Base-by-base conservation (phyloP, 2,329 filamentous ascomycete species). In the Monilinia laxa region DNA sequence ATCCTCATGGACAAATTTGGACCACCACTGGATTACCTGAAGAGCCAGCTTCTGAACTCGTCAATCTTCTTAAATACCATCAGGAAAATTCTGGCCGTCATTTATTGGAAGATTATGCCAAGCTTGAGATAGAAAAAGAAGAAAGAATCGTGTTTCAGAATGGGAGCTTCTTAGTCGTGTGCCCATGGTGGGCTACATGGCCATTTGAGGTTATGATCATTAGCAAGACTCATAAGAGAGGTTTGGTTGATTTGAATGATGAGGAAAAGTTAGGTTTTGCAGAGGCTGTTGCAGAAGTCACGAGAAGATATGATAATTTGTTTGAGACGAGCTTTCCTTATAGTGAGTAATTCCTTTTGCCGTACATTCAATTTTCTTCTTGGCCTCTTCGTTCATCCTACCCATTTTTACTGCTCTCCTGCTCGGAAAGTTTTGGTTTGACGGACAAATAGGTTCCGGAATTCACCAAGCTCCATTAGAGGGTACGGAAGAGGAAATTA, bases 181-280 rank as follows among this genome's bases (percentile, higher is more conserved):
- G 93, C 75, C 95, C 95, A 0, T 99, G 95, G 93, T 99, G 95
- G 95, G 95, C 92, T 0, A 85, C 92, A 23, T 99, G 95, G 95
- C 95, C 95, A 0, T 99, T 97, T 69, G 95, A 99, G 81, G 90
- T 94, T 57, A 90, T 99, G 82, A 85, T 99, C 68, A 83, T 97
- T 40, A 87, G 91, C 69, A 96, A 92, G 80, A 83, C 87, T 69
- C 93, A 97, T 77, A 90, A 93, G 71, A 87, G 93, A 53, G 90
- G 90, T 1, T 83, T 99, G 56, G 88, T 97, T 20, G 94, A 99
- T 77, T 83, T 99, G 49, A 85, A 84, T 60, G 83, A 84, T 12
- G 79, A 83, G 35, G 94, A 98, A 79, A 87, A 88, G 71, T 76
- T 84, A 28, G 83, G 88, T 60, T 86, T 98, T 69, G 92, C 95